phyloP scores from a whole-genome alignment of 768 basidiomycete genomes.

The Trametes villosa region DNA sequence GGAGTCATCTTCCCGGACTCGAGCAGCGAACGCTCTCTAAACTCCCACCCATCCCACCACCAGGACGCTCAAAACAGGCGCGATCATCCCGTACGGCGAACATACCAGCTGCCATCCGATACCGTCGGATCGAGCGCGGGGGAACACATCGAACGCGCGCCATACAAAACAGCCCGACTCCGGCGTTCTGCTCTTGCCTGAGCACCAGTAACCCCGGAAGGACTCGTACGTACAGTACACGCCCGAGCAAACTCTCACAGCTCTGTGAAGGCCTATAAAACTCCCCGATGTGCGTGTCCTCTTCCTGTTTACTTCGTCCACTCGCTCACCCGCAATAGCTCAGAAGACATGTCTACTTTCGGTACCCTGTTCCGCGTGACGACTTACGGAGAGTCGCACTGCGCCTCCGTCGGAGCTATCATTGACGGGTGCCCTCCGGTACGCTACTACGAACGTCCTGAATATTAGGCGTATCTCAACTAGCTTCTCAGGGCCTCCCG shows the following conservation, averaged over 20 bases:
- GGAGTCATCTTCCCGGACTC: slow-evolving; percentile 2
- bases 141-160: background rate
- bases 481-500: slow-evolving; percentile 69
- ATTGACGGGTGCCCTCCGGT: slow-evolving; percentile 98
- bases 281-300: background rate
- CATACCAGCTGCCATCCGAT: background rate
- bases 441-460: slow-evolving; percentile 33
- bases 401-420: slow-evolving; percentile 95
- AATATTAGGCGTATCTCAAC: background rate
- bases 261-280: background rate
- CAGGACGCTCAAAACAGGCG: background rate
- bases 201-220: background rate
- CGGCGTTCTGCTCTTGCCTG: background rate
- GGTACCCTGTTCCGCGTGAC: slow-evolving; percentile 92
- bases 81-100: background rate
- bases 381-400: slow-evolving; percentile 98
- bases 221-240: background rate
- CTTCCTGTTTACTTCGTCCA: background rate
- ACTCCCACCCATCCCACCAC: background rate
- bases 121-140: slow-evolving; percentile 8
- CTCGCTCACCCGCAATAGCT: background rate
- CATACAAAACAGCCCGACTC: background rate
- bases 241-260: background rate
- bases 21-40: background rate
- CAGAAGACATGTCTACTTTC: slow-evolving; percentile 81